phyloP scores from a whole-genome alignment of 2,329 filamentous ascomycete genomes.

The Colletotrichum spinosum region DNA sequence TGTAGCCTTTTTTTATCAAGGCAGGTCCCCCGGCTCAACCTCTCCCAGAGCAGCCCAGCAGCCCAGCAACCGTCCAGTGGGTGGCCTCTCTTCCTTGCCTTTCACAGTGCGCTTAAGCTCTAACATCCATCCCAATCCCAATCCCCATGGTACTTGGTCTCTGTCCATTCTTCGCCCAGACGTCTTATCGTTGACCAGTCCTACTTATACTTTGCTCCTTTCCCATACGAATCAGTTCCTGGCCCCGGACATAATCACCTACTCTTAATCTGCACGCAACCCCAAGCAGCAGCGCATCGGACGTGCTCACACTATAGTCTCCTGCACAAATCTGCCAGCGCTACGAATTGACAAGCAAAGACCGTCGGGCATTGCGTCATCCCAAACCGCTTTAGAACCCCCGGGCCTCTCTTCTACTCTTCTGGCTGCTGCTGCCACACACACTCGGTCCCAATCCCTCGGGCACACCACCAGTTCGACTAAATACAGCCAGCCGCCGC shows the following conservation, averaged over 20 bases:
- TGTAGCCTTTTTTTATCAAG: constrained; percentile 20
- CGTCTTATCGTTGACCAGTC: constrained; percentile 9
- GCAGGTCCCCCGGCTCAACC: constrained; percentile 10
- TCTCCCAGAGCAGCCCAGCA: background rate
- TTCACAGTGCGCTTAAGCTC: too few relatives aligned
- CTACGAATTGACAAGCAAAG: constrained; percentile 23
- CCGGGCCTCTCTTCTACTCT: constrained; percentile 22
- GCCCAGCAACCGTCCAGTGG: too few relatives aligned
- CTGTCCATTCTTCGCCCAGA: constrained; percentile 24
- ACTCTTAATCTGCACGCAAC: constrained; percentile 2
- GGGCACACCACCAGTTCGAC: constrained; percentile 18
- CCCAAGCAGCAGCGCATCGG: background rate
- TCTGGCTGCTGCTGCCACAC: constrained; percentile 8
- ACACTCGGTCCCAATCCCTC: constrained; percentile 14
- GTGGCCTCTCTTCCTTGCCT: too few relatives aligned
- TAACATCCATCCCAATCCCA: constrained; percentile 8
- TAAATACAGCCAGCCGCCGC: constrained; percentile 32
- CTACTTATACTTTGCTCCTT: background rate
- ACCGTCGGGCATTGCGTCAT: constrained; percentile 34
- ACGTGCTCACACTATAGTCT: background rate
- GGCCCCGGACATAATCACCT: background rate
- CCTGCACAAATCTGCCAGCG: background rate
- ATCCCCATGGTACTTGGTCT: constrained; percentile 30
- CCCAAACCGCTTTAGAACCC: constrained; percentile 6
- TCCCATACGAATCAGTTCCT: constrained; percentile 1